phyloP scores from a whole-genome alignment of 371 early-diverging fungal species.

The Lichtheimia ornata region DNA sequence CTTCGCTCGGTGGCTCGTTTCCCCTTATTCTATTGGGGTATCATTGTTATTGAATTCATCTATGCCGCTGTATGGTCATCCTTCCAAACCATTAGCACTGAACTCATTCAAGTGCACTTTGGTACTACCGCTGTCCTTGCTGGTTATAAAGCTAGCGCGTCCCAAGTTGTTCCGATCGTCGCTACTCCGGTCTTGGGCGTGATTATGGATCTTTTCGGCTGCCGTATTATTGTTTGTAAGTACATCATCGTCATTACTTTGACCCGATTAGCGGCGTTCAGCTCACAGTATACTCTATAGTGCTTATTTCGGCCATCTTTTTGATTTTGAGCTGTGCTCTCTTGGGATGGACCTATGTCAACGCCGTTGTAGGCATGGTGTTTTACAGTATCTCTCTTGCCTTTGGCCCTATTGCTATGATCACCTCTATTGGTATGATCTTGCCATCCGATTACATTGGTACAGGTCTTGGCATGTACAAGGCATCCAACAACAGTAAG shows the following conservation, averaged over 20 bases:
- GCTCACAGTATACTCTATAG: constrained; percentile 1
- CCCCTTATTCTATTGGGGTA: constrained; percentile 51
- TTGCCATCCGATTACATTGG: constrained; percentile 55
- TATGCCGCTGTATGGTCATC: constrained; percentile 60
- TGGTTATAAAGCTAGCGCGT: constrained; percentile 56
- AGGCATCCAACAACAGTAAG: constrained; percentile 41
- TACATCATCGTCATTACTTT: constrained; percentile 4
- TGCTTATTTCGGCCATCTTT: constrained; percentile 42
- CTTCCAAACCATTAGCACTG: constrained; percentile 57
- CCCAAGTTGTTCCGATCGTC: constrained; percentile 55
- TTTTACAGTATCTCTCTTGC: constrained; percentile 54
- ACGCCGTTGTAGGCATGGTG: constrained; percentile 49
- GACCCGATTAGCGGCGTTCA: background rate
- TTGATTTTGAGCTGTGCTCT: constrained; percentile 43
- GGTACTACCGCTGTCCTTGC: constrained; percentile 38
- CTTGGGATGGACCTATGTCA: constrained; percentile 44
- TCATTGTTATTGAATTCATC: constrained; percentile 50
- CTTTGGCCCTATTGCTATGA: constrained; percentile 57
- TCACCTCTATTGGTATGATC: constrained; percentile 53
- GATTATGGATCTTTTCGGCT: constrained; percentile 55
- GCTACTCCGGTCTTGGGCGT: constrained; percentile 59
- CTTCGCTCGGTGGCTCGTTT: constrained; percentile 44
- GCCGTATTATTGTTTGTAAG: constrained; percentile 38
- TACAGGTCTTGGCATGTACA: constrained; percentile 57
- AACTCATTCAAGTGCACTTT: constrained; percentile 43